Percentiles rank a stretch among this genome's conserved stretches.
Evolutionary conservation across 2,329 filamentous ascomycete species (phyloP).

Genomic region (Beauveria rudraprayagi): DNA sequence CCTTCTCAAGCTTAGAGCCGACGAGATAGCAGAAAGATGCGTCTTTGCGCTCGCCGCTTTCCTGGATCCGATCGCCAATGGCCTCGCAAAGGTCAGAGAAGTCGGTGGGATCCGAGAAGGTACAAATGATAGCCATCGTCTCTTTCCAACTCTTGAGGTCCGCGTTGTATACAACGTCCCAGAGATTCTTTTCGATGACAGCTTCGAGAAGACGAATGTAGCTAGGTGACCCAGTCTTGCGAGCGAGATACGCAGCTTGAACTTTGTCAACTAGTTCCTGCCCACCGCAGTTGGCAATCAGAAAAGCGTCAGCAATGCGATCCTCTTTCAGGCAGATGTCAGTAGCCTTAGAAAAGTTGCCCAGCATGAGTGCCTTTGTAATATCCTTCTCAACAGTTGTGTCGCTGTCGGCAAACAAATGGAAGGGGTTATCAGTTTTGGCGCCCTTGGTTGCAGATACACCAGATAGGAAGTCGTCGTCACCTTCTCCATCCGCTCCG

Average conservation of each 20-base stretch:
- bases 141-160: constrained; percentile 93
- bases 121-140: constrained; percentile 91
- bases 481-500: constrained; percentile 52
- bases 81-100: constrained; percentile 94
- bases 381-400: constrained; percentile 77
- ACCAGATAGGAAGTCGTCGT: constrained; percentile 79
- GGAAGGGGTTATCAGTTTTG: constrained; percentile 91
- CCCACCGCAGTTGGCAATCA: constrained; percentile 94
- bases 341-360: constrained; percentile 82
- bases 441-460: constrained; percentile 82
- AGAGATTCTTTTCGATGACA: constrained; percentile 91
- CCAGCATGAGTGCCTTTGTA: constrained; percentile 80
- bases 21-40: constrained; percentile 95
- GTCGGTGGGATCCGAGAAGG: constrained; percentile 82
- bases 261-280: constrained; percentile 91
- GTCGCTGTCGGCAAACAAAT: constrained; percentile 78
- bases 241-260: constrained; percentile 81
- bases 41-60: constrained; percentile 71
- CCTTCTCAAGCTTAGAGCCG: constrained; percentile 95
- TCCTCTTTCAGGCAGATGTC: constrained; percentile 84
- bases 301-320: constrained; percentile 89
- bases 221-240: constrained; percentile 74
- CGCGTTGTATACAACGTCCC: constrained; percentile 96
- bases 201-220: constrained; percentile 86
- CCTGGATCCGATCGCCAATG: constrained; percentile 81